Conservation (phyloP, 768 basidiomycete species). For the Clitopilus hobsonii region DNA sequence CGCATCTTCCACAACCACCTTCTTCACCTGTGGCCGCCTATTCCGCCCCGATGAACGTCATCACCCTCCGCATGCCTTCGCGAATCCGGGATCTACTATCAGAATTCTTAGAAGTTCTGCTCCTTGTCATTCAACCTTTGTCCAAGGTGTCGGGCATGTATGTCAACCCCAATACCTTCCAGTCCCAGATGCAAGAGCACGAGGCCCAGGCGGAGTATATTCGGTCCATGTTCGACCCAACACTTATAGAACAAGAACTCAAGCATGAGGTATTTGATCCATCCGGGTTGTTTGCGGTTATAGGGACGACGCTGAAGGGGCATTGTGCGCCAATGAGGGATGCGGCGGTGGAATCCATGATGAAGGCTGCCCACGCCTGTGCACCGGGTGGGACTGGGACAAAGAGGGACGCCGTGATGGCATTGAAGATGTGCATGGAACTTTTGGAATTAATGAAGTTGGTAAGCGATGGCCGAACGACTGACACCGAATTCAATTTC, state of each 20-base stretch:
- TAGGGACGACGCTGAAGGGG: constrained; percentile 78
- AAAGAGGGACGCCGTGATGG: constrained; percentile 62
- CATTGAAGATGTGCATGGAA: constrained; percentile 81
- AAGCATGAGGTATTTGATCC: constrained; percentile 74
- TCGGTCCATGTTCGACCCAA: constrained; percentile 75
- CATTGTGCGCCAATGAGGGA: constrained; percentile 96
- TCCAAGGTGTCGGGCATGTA: constrained; percentile 57
- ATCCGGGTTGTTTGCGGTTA: constrained; percentile 67
- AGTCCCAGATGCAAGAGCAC: constrained; percentile 58
- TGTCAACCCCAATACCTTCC: constrained; percentile 53
- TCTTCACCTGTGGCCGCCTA: constrained; percentile 38
- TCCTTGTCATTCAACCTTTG: constrained; percentile 81
- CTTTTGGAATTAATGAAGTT: constrained; percentile 95
- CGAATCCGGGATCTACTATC: constrained; percentile 64
- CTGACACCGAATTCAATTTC: constrained; percentile 2
- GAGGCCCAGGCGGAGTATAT: constrained; percentile 63
- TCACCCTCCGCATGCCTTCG: constrained; percentile 66
- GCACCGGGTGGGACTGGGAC: constrained; percentile 49
- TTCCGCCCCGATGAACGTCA: constrained; percentile 35
- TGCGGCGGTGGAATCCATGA: constrained; percentile 77
- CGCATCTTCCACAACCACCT: constrained; percentile 35
- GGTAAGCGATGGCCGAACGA: constrained; percentile 38
- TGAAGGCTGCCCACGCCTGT: constrained; percentile 59
- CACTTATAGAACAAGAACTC: constrained; percentile 79
- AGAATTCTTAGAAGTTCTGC: constrained; percentile 78